These are phyloP conservation scores for Lentinula raphanica DNA, from an alignment of 768 basidiomycete species.

Conservation along the genomic window DNA sequence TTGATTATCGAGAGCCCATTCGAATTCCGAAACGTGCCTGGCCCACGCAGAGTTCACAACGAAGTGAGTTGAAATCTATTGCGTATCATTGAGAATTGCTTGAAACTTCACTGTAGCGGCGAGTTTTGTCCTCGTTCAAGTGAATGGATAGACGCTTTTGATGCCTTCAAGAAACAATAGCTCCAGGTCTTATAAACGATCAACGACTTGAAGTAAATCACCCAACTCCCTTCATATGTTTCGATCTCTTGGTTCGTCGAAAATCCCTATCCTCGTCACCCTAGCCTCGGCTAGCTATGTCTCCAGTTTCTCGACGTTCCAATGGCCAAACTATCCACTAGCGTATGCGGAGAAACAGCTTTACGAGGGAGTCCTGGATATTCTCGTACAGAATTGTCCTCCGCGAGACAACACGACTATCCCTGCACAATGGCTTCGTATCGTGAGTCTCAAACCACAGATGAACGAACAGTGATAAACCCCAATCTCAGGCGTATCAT, in stretches of 20 bases:
- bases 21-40: no score
- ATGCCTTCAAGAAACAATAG: no score
- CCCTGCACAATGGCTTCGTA: conserved; percentile 35
- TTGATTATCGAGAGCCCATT: no score
- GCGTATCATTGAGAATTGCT: no score
- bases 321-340: background rate
- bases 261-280: background rate
- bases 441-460: conserved; percentile 20
- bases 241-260: background rate
- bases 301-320: background rate
- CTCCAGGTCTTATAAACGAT: background rate
- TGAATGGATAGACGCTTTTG: no score
- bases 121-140: background rate
- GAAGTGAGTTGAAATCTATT: no score
- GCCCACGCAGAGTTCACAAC: no score
- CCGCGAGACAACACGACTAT: conserved; percentile 25
- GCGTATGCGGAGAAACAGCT: background rate
- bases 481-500: conserved; percentile 38
- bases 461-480: conserved; percentile 19
- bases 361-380: background rate
- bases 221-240: background rate
- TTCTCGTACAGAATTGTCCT: conserved; percentile 21
- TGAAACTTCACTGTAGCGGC: background rate
- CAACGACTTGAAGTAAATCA: background rate
- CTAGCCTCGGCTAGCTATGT: background rate